These are phyloP conservation scores for Sarcodon sp. DNA, from an alignment of 768 basidiomycete species.

Conservation along the genomic window DNA sequence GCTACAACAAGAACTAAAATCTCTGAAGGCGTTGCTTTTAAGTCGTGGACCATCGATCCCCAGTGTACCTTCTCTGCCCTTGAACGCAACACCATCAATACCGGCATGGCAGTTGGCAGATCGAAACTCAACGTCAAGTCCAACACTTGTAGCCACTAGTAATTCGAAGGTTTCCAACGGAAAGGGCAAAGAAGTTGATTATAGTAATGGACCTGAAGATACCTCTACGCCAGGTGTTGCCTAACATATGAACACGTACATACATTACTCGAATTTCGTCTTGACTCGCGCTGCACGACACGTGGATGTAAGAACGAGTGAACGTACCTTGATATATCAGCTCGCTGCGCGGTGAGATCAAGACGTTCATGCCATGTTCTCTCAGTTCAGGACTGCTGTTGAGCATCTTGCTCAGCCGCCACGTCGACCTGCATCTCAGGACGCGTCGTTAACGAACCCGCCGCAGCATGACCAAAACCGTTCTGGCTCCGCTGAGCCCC, in stretches of 20 bases:
- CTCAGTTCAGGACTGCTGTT: slow-evolving; percentile 59
- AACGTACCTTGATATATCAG: neutral
- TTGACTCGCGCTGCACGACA: too few species aligned
- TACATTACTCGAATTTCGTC: too few species aligned
- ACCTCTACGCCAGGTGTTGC: neutral
- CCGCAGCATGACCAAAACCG: slow-evolving; percentile 14
- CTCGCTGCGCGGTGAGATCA: neutral
- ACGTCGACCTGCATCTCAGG: slow-evolving; percentile 24
- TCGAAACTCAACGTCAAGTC: slow-evolving; percentile 2
- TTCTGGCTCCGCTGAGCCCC: neutral
- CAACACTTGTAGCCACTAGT: slow-evolving; percentile 1
- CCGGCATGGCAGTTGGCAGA: slow-evolving; percentile 84
- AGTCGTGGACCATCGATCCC: slow-evolving; percentile 48
- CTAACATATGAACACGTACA: too few species aligned
- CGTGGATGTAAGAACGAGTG: too few species aligned
- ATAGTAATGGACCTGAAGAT: neutral
- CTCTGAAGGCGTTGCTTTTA: slow-evolving; percentile 79
- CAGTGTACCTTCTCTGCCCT: slow-evolving; percentile 32
- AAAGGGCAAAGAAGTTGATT: slow-evolving; percentile 48
- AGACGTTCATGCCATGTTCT: slow-evolving; percentile 43
- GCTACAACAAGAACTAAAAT: slow-evolving; percentile 89
- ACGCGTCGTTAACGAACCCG: slow-evolving; percentile 18
- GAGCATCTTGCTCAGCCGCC: slow-evolving; percentile 47
- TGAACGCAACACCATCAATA: slow-evolving; percentile 57
- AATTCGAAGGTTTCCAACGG: slow-evolving; percentile 18